These are phyloP conservation scores for Fraxinus floribunda DNA, from an alignment of 305 asterid species.

Conservation along the genomic window DNA sequence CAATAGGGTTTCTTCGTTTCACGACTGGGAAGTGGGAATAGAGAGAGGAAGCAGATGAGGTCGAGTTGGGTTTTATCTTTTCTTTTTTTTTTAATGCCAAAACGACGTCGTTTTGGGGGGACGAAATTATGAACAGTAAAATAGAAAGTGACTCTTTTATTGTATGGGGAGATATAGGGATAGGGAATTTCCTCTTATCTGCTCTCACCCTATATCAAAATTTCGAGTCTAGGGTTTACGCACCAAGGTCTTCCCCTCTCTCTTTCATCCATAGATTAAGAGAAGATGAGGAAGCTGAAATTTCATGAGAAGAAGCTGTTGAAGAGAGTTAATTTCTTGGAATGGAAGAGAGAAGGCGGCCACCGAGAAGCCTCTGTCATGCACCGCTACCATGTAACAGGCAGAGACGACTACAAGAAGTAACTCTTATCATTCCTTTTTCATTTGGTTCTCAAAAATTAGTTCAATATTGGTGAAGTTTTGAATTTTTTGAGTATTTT, in stretches of 20 bases:
- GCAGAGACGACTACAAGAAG: slow-evolving; percentile 92
- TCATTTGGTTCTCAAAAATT: background rate
- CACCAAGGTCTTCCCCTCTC: background rate
- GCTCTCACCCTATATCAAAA: background rate
- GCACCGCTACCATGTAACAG: slow-evolving; percentile 77
- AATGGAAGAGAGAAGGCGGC: slow-evolving; percentile 91
- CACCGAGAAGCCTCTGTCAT: slow-evolving; percentile 73
- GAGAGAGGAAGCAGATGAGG: no score
- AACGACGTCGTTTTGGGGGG: no score
- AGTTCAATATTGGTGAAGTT: background rate
- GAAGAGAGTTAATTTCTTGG: slow-evolving; percentile 73
- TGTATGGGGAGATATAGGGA: no score
- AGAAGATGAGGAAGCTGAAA: slow-evolving; percentile 76
- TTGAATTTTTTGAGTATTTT: background rate
- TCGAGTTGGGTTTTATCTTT: no score
- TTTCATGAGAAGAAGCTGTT: slow-evolving; percentile 76
- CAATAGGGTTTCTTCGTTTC: no score
- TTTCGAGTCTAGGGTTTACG: background rate
- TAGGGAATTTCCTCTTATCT: no score
- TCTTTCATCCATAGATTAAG: background rate
- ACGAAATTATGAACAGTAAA: no score
- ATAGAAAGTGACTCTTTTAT: no score
- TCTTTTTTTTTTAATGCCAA: no score
- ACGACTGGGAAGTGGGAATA: no score
- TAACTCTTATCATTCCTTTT: slow-evolving; percentile 16